Conservation (phyloP, 805 yeast genomes). For the Schwanniomyces yamadae region DNA sequence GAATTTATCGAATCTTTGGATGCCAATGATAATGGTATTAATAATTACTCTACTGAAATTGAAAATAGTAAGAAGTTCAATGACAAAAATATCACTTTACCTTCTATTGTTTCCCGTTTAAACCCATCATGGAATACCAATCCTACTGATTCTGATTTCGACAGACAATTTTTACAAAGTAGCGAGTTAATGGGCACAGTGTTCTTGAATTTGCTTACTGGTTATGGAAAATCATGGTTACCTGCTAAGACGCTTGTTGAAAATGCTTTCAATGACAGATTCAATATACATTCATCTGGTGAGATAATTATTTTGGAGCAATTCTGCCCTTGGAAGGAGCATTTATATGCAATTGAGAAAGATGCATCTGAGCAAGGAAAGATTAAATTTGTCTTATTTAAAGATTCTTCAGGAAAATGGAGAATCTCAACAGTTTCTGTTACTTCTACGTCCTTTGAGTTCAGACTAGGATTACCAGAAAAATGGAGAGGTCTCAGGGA, state of each 20-base stretch:
- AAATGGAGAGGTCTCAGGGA: slow-evolving; percentile 96
- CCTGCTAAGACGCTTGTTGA: slow-evolving; percentile 82
- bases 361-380: slow-evolving; percentile 53
- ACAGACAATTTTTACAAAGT: slow-evolving; percentile 65
- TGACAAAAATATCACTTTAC: slow-evolving; percentile 72
- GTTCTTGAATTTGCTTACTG: slow-evolving; percentile 63
- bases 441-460: slow-evolving; percentile 73
- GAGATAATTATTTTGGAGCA: slow-evolving; percentile 69
- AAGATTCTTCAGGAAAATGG: slow-evolving; percentile 72
- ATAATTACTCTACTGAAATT: slow-evolving; percentile 56
- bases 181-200: slow-evolving; percentile 80
- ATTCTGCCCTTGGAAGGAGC: slow-evolving; percentile 96
- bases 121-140: slow-evolving; percentile 86
- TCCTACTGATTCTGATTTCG: slow-evolving; percentile 63
- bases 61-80: slow-evolving; percentile 62
- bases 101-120: slow-evolving; percentile 72
- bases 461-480: slow-evolving; percentile 85
- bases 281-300: slow-evolving; percentile 64
- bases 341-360: slow-evolving; percentile 70
- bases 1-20: slow-evolving; percentile 90
- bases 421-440: slow-evolving; percentile 91
- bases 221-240: slow-evolving; percentile 83
- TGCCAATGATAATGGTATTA: slow-evolving; percentile 94
- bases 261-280: slow-evolving; percentile 64
- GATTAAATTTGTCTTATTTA: slow-evolving; percentile 74